phyloP scores from a whole-genome alignment of 2,329 filamentous ascomycete genomes.

The Calonectria pseudoreteaudii region DNA sequence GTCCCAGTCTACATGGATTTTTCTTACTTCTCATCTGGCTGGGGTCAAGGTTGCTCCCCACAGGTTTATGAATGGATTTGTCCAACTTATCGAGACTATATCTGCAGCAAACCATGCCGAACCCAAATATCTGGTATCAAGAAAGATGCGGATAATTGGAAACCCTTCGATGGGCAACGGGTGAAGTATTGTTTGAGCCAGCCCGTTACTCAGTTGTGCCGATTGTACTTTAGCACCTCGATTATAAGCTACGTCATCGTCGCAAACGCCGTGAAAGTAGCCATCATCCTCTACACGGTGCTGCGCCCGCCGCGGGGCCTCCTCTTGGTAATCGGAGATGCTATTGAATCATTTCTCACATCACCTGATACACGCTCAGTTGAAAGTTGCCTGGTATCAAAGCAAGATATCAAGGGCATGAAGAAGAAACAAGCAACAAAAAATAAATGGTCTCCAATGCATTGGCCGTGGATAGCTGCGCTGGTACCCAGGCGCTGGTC shows the following conservation, averaged over 20 bases:
- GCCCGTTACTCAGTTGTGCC: neutral
- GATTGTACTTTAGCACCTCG: conserved; percentile 12
- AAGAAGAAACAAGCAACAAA: neutral
- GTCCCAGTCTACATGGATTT: neutral
- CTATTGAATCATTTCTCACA: conserved; percentile 16
- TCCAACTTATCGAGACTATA: too few relatives aligned
- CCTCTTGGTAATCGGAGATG: conserved; percentile 23
- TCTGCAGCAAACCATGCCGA: neutral
- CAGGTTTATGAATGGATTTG: conserved; percentile 17
- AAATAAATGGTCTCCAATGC: neutral
- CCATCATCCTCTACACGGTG: conserved; percentile 4
- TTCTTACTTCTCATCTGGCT: neutral
- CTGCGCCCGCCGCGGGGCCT: conserved; percentile 12
- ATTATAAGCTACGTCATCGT: conserved; percentile 1
- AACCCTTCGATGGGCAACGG: neutral
- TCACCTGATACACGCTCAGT: conserved; percentile 5
- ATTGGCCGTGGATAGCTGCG: neutral
- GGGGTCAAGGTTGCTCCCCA: neutral
- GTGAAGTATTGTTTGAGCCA: conserved; percentile 22
- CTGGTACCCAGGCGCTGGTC: neutral
- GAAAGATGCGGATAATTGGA: conserved; percentile 9
- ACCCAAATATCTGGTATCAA: neutral
- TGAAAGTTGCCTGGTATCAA: conserved; percentile 15
- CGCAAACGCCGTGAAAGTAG: conserved; percentile 11
- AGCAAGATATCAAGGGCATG: neutral